These are phyloP conservation scores for Ceratocystiopsis minuta DNA, from an alignment of 2,329 filamentous ascomycete species.

Conservation along the genomic window DNA sequence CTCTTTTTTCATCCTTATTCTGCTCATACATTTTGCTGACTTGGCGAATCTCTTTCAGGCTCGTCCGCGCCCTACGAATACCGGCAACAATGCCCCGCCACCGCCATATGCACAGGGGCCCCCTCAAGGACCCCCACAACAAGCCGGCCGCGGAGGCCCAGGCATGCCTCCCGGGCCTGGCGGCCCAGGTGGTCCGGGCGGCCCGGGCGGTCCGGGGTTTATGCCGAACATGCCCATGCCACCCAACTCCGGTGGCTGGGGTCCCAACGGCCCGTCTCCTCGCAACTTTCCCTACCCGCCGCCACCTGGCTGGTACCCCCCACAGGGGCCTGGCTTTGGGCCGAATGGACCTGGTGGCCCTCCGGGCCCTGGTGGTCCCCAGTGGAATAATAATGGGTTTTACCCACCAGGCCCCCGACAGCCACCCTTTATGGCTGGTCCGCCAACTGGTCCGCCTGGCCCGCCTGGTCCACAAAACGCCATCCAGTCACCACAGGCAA, in stretches of 20 bases:
- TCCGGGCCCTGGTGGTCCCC: slow-evolving; percentile 24
- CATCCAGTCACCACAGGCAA: background rate
- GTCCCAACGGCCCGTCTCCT: slow-evolving; percentile 11
- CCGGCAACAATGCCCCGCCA: slow-evolving; percentile 12
- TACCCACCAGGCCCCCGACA: slow-evolving; percentile 36
- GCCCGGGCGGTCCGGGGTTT: slow-evolving; percentile 10
- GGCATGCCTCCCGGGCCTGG: too few relatives aligned
- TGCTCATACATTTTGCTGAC: background rate
- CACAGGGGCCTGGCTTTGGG: slow-evolving; percentile 51
- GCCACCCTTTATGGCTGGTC: slow-evolving; percentile 2
- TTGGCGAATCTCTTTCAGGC: slow-evolving; percentile 13
- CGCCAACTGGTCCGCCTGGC: slow-evolving; percentile 10
- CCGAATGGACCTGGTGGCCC: slow-evolving; percentile 16
- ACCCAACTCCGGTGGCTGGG: slow-evolving; percentile 13
- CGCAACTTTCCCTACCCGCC: slow-evolving; percentile 53
- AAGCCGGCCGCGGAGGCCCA: slow-evolving; percentile 8
- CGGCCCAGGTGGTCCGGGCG: too few relatives aligned
- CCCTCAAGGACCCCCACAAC: slow-evolving; percentile 12
- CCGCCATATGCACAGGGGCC: slow-evolving; percentile 15
- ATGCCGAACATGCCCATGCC: slow-evolving; percentile 14
- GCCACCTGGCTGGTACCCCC: slow-evolving; percentile 62
- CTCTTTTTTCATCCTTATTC: background rate
- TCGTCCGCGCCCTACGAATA: slow-evolving; percentile 17
- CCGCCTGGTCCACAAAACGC: slow-evolving; percentile 15
- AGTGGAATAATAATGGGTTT: slow-evolving; percentile 35